Evolutionary conservation across 345 rosid species (phyloP).

Genomic region (Acer yangbiense): DNA sequence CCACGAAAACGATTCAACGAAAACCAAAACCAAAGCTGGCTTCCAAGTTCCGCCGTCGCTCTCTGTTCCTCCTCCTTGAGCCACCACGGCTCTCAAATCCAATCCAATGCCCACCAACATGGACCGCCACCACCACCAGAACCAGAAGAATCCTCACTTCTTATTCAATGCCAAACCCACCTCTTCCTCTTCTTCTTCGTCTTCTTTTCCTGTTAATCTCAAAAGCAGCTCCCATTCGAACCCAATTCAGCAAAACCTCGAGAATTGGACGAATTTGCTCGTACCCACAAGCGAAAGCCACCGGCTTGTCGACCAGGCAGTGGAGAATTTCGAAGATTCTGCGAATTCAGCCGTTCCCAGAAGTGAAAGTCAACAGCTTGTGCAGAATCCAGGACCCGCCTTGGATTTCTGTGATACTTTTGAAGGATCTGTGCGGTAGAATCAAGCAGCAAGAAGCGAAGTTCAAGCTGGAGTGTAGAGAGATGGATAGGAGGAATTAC

Average conservation of each 20-base stretch:
- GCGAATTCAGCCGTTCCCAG: background rate
- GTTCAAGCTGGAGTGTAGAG: conserved; percentile 50
- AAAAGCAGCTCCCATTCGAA: conserved; percentile 27
- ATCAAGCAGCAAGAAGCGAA: conserved; percentile 26
- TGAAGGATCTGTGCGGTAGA: conserved; percentile 56
- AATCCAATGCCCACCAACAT: conserved; percentile 34
- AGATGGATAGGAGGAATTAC: conserved; percentile 61
- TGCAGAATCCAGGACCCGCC: conserved; percentile 68
- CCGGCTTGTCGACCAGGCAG: background rate
- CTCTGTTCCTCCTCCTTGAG: conserved; percentile 33
- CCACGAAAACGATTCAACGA: background rate
- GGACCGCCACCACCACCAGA: conserved; percentile 3
- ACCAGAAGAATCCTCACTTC: conserved; percentile 6
- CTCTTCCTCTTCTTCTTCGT: conserved; percentile 35
- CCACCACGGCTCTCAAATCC: conserved; percentile 38
- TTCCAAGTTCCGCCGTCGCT: background rate
- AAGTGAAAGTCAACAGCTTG: conserved; percentile 17
- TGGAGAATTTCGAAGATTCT: conserved; percentile 26
- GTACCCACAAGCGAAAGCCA: conserved; percentile 23
- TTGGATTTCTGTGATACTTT: conserved; percentile 72
- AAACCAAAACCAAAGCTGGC: conserved; percentile 37
- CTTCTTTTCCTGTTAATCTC: conserved; percentile 45
- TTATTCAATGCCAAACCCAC: conserved; percentile 14
- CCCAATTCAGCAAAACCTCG: conserved; percentile 26
- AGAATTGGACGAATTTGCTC: conserved; percentile 33